Base-by-base conservation (phyloP, 1,139 yeast species). In the Nakaseomyces nivariensis region DNA sequence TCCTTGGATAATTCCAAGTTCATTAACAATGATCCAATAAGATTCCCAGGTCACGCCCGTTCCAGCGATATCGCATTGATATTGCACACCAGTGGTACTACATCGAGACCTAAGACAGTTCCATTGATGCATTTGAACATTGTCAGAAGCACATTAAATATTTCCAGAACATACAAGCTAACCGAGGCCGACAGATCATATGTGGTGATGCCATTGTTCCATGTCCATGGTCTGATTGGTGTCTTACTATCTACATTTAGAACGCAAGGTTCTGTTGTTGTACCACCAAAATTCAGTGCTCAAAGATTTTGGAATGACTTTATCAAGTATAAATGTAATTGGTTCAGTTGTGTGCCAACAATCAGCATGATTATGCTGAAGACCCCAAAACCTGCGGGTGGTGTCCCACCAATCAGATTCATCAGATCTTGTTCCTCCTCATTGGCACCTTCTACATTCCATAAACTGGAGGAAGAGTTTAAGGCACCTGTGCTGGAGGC, bases 331-430 rank as follows among this genome's bases (percentile, higher is more conserved):
- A 57, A 64, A 5, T 82, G 83, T 51, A 79, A 69, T 52, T 82
- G 88, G 87, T 82, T 80, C 65, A 78, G 85, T 47, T 86, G 87
- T 6, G 87, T 82, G 6, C 87, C 88, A 42, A 82, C 88, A 0
- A 82, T 82, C 54, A 85, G 82, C 65, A 76, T 78, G 64, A 81
- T 81, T 55, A 63, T 82, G 60, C 66, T 82, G 50, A 77, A 76
- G 58, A 68, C 73, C 37, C 68, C 72, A 37, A 59, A 70, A 46
- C 86, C 87, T 27, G 53, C 60, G 4, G 34, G 34, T 29, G 72
- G 71, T 9, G 52, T 75, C 47, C 85, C 84, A 43, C 59, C 71
- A 37, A 74, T 81, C 50, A 69, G 87, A 54, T 82, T 82, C 58
- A 78, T 82, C 50, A 71, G 88, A 58, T 81, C 86, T 1, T 82